phyloP scores from a whole-genome alignment of 768 basidiomycete species.

The Heimioporus sp. region DNA sequence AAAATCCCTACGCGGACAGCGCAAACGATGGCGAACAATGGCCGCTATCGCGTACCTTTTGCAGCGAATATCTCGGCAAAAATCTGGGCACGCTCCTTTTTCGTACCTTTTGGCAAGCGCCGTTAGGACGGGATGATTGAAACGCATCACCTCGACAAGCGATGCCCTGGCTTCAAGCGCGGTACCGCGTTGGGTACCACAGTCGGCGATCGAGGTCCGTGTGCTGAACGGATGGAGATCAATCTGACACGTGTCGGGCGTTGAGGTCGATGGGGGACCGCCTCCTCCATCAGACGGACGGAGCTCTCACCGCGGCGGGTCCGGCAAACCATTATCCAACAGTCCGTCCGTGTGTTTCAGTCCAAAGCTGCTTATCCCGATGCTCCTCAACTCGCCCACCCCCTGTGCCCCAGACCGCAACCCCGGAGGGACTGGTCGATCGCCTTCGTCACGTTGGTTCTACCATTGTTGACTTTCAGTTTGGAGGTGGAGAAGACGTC shows the following conservation, averaged over 20 bases:
- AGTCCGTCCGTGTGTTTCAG: constrained; percentile 48
- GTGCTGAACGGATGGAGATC: constrained; percentile 73
- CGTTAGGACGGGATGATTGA: constrained; percentile 55
- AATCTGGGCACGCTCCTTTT: constrained; percentile 56
- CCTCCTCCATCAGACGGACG: constrained; percentile 5
- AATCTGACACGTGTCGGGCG: constrained; percentile 32
- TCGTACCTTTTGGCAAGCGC: constrained; percentile 50
- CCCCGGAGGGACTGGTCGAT: constrained; percentile 52
- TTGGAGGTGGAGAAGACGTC: constrained; percentile 72
- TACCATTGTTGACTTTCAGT: constrained; percentile 48
- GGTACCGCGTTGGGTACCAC: constrained; percentile 54
- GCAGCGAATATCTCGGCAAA: constrained; percentile 58
- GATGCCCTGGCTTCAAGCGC: constrained; percentile 53
- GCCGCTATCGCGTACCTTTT: constrained; percentile 50
- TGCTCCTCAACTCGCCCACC: background rate
- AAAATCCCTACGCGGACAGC: constrained; percentile 29
- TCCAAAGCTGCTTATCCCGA: constrained; percentile 5
- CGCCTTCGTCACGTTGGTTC: constrained; percentile 47
- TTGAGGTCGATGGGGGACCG: constrained; percentile 3
- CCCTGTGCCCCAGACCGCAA: constrained; percentile 26
- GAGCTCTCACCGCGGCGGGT: constrained; percentile 64
- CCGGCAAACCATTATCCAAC: constrained; percentile 40
- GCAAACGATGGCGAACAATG: background rate
- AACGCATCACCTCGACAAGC: constrained; percentile 47
- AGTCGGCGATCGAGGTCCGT: constrained; percentile 55